phyloP scores from a whole-genome alignment of 2,329 filamentous ascomycete genomes.

The Neonectria coccinea region DNA sequence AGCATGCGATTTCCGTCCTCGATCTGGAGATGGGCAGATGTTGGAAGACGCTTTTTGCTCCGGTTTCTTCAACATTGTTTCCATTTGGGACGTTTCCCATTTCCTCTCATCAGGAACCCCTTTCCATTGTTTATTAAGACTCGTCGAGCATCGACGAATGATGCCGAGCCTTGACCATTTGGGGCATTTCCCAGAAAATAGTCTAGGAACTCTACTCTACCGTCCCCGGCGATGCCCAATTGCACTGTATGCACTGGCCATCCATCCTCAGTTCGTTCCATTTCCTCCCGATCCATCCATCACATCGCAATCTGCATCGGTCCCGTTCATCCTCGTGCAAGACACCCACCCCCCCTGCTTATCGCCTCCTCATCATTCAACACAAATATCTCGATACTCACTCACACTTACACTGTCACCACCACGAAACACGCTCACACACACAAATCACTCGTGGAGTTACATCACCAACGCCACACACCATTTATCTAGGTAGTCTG shows the following conservation, averaged over 20 bases:
- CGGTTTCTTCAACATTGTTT: neutral
- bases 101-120: slow-evolving; percentile 1
- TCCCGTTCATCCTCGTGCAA: neutral
- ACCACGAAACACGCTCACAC: neutral
- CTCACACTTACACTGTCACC: neutral
- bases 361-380: slow-evolving; percentile 28
- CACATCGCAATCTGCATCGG: slow-evolving; percentile 21
- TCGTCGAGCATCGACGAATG: neutral
- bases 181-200: slow-evolving; percentile 7
- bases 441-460: neutral
- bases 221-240: neutral
- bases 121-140: slow-evolving; percentile 24
- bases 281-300: slow-evolving; percentile 10
- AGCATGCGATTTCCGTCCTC: neutral
- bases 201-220: slow-evolving; percentile 1
- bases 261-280: slow-evolving; percentile 9
- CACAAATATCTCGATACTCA: slow-evolving; percentile 5
- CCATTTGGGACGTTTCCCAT: neutral
- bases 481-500: no score
- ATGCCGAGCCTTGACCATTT: slow-evolving; percentile 1
- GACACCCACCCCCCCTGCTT: slow-evolving; percentile 18
- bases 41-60: neutral
- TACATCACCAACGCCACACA: neutral
- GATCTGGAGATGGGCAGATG: neutral
- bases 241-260: slow-evolving; percentile 4